phyloP scores from a whole-genome alignment of 495 filamentous ascomycete species.

The Talaromyces adpressus region DNA sequence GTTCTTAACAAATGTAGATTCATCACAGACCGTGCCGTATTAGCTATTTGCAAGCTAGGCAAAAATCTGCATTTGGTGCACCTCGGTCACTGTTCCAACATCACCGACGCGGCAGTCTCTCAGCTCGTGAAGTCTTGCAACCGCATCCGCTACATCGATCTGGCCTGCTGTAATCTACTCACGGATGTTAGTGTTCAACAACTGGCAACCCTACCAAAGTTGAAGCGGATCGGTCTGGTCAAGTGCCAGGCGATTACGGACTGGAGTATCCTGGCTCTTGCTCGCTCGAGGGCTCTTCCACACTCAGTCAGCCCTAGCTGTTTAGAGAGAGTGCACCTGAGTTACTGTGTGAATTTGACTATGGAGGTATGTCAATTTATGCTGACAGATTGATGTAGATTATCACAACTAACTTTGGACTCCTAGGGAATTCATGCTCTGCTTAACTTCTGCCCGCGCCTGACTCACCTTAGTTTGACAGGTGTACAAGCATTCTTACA shows the following conservation, averaged over 20 bases:
- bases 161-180: constrained; percentile 87
- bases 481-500: constrained; percentile 78
- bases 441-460: constrained; percentile 80
- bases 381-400: background rate
- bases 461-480: constrained; percentile 93
- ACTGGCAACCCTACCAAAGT: constrained; percentile 80
- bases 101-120: constrained; percentile 81
- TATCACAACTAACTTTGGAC: constrained; percentile 11
- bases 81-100: constrained; percentile 84
- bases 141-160: constrained; percentile 92
- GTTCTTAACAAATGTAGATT: constrained; percentile 90
- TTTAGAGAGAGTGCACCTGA: constrained; percentile 91
- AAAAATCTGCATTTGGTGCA: constrained; percentile 97
- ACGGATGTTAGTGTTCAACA: constrained; percentile 83
- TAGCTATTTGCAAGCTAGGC: constrained; percentile 76
- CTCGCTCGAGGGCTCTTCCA: constrained; percentile 43
- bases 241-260: constrained; percentile 91
- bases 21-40: constrained; percentile 85
- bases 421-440: constrained; percentile 80
- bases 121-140: constrained; percentile 80
- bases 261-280: constrained; percentile 75
- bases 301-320: constrained; percentile 47
- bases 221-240: constrained; percentile 89
- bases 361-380: constrained; percentile 53
- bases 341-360: constrained; percentile 83